These are phyloP conservation scores for Arabis hirsuta DNA, from an alignment of 345 rosid species.

Conservation along the genomic window DNA sequence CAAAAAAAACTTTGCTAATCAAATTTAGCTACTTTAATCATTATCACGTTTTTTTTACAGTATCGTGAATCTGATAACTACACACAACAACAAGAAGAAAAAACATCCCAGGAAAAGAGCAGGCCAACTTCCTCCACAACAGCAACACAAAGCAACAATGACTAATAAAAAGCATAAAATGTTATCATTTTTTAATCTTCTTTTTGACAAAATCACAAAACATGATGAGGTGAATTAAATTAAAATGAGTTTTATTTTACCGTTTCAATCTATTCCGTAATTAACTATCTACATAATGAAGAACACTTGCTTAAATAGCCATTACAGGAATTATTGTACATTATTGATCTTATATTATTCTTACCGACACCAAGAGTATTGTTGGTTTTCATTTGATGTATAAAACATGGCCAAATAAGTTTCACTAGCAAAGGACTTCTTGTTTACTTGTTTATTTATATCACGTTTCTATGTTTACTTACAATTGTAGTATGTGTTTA, in stretches of 20 bases:
- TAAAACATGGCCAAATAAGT: conserved; percentile 6
- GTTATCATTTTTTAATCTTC: conserved; percentile 7
- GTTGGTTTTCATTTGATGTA: neutral
- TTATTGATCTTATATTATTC: conserved; percentile 1
- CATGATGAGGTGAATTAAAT: conserved; percentile 24
- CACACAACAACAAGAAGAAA: conserved; percentile 27
- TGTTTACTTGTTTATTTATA: neutral
- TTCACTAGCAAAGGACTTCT: conserved; percentile 3
- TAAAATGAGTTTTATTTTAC: neutral
- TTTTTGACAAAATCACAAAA: conserved; percentile 27
- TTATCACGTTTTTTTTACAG: neutral
- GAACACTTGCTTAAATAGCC: conserved; percentile 21
- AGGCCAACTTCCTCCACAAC: conserved; percentile 58
- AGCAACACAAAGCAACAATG: conserved; percentile 52
- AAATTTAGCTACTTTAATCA: no score
- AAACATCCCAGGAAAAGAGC: conserved; percentile 48
- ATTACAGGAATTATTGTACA: conserved; percentile 10
- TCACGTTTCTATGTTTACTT: neutral
- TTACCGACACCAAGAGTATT: conserved; percentile 33
- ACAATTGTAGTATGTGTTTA: neutral
- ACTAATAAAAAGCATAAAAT: conserved; percentile 26
- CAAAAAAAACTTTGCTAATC: no score
- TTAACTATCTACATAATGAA: conserved; percentile 14
- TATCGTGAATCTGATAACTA: conserved; percentile 32
- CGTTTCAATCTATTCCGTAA: conserved; percentile 22